Evolutionary conservation across 208 protist genomes (phyloP).

Genomic region (Leishmania turanica): DNA sequence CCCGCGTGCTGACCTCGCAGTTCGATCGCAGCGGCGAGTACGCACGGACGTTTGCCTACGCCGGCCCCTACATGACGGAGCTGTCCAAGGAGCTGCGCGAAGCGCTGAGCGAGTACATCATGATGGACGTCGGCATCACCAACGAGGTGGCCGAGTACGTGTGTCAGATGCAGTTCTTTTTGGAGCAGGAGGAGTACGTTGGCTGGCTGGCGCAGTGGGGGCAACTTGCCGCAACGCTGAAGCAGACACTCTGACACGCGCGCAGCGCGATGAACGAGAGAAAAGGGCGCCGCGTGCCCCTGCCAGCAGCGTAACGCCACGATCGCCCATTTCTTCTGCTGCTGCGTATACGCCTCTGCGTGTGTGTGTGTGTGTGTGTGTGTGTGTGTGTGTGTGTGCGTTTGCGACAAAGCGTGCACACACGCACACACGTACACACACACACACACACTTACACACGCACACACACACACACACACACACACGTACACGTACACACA

Average conservation of each 20-base stretch:
- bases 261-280: too few species aligned
- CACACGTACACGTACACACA: too few species aligned
- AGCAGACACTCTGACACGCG: slow-evolving; percentile 7
- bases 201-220: slow-evolving; percentile 69
- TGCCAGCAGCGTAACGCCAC: background rate
- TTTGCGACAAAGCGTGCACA: background rate
- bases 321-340: background rate
- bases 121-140: slow-evolving; percentile 59
- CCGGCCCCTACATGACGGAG: slow-evolving; percentile 75
- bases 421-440: too few species aligned
- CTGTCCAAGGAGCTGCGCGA: slow-evolving; percentile 73
- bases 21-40: slow-evolving; percentile 53
- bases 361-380: too few species aligned
- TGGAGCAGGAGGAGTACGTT: slow-evolving; percentile 90
- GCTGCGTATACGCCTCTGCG: too few species aligned
- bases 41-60: slow-evolving; percentile 61
- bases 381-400: too few species aligned
- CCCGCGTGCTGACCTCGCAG: slow-evolving; percentile 38
- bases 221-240: slow-evolving; percentile 37
- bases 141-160: slow-evolving; percentile 78
- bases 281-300: background rate
- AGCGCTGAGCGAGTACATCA: slow-evolving; percentile 58
- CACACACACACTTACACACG: too few species aligned
- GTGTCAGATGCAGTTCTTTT: slow-evolving; percentile 81
- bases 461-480: too few species aligned